Evolutionary conservation across 2,329 filamentous ascomycete genomes (phyloP), one percentile per base, ranked within the genome.

Genomic region (Amauroascus verrucosus): DNA sequence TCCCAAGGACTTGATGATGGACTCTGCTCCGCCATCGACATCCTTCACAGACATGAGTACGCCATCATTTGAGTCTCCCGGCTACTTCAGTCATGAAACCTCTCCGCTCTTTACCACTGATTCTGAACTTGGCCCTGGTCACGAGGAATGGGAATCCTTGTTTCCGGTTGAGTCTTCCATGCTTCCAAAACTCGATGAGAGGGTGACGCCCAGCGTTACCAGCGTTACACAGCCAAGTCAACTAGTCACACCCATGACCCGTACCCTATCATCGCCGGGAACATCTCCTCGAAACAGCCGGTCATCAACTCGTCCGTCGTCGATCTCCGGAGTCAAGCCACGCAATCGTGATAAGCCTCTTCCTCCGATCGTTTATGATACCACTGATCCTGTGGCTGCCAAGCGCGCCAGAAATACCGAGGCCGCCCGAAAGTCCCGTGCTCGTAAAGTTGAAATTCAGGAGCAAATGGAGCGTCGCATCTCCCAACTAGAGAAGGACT

Each of bases 341-440:
- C 85, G 86, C 60, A 84, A 86, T 67, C 85, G 87, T 58, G 83
- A 88, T 65, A 91, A 90, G 77, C 83, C 85, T 58, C 75, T 95
- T 53, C 84, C 86, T 58, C 83, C 84, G 6, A 90, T 95, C 66
- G 74, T 85, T 56, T 80, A 89, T 35, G 87, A 96, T 61, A 80
- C 83, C 0, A 72, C 62, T 40, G 90, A 96, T 64, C 80, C 79
- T 8, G 68, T 85, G n/a, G 88, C 88, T 18, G 80, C 90, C 77
- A 96, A 96, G 82, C 86, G 91, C 68, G 90, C 89, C 48, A 85
- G 89, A 61, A 97, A 96, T 70, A 95, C 89, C 7, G 80, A 94
- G 68, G 91, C 91, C 16, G 91, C 91, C 63, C 88, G 91, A 60
- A 95, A 95, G 74, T 95, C 89, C 56, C 84, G 91, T 50, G 84